Evolutionary conservation across 2,329 filamentous ascomycete genomes (phyloP), one percentile per base, ranked within the genome.

Genomic region (Scytalidium sp.): DNA sequence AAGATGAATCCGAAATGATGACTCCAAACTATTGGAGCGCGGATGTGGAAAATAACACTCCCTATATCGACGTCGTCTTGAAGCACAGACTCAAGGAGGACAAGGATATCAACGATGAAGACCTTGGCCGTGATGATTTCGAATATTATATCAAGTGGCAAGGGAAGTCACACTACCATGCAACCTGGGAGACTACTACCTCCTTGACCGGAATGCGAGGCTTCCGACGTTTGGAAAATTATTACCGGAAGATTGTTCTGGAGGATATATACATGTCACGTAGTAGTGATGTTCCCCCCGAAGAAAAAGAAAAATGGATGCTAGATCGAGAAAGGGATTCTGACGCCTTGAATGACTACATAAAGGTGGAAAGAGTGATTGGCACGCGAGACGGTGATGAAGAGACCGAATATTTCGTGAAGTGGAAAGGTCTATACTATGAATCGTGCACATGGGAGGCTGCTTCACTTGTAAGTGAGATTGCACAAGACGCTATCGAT

Each of bases 111-210:
- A 70, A 76, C 13, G 73, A 75, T 17, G 66, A 68, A 49, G 84
- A 89, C 43, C 66, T 77, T 2, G 75, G 70, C 20, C 77, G 79
- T 58, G 82, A 91, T 47, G 89, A 97, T 64, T 97, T 94, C 60
- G 90, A 97, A 63, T 99, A 78, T 60, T 81, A 86, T 69, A 91
- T 99, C 70, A 99, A 99, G 73, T 99, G 95, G 94, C 90, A 97
- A 69, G 90, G 87, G 58, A 90, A 91, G 69, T 96, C 94, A 10
- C 91, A 99, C 66, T 85, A 96, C 60, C 94, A 99, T 72, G 89
- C 95, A 50, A 96, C 91, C 0, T 99, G 94, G 93, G 92, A 97
- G 69, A 85, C 84, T 0, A 85, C 86, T 51, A 84, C 89, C 49
- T 80, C 76, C 19, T 80, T 97, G 22, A 78, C 83, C 20, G 81